Evolutionary conservation across 1,284 basidiomycete genomes (phyloP), one percentile per base, ranked within the genome.

Genomic region (Boletus smithii): DNA sequence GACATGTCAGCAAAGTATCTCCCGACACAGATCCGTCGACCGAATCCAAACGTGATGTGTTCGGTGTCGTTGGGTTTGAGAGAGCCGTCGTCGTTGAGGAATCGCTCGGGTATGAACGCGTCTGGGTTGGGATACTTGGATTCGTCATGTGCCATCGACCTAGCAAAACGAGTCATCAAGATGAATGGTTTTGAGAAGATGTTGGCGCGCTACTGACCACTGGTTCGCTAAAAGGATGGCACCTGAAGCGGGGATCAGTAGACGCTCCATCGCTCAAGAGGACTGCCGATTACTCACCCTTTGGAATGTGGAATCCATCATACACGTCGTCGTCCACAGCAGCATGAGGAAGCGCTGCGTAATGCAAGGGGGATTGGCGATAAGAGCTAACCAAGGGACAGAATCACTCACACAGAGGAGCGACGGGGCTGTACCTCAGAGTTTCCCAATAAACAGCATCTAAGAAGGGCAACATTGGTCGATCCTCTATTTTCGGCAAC

Each of bases 401-500:
- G 10, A 11, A 18, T 30, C n/a, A 33, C 48, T 33, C 30, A 59
- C 58, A 49, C 24, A 58, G 35, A 13, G 56, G 56, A n/a, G 20
- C 18, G 5, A 41, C n/a, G 9, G 51, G 51, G 14, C 3, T 24
- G 18, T 34, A 53, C 16, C 51, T 42, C 13, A 64, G 37, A 0
- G 49, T 42, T 44, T 72, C 71, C 20, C 61, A 50, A 5, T 63
- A 38, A 5, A 65, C 44, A 5, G 66, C 64, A 13, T 65, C 58
- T 0, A 73, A 32, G 36, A 67, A 68, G 5, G 66, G 66, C 10
- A 72, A 52, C 1, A 26, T 38, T 8, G 53, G 46, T 5, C 55
- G 44, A 46, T 73, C 70, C 2, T 49, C 46, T 20, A 70, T 60
- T 3, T 51, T 54, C 3, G 70, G 70, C 2, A 70, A 44, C 14